phyloP scores from a whole-genome alignment of 140 eudicot species.

The Senecio squalidus region DNA sequence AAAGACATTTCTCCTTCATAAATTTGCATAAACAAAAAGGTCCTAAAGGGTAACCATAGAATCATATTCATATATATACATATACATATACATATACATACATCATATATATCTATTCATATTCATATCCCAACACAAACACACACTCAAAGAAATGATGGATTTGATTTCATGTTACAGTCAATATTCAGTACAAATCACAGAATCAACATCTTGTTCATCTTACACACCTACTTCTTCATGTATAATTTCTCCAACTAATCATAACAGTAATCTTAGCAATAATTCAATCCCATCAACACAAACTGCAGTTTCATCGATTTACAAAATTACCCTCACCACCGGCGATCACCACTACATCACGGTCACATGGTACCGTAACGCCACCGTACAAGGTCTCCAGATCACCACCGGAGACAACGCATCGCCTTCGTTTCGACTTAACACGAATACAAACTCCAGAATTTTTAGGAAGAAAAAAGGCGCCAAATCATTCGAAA shows the following conservation, averaged over 20 bases:
- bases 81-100: not conserved
- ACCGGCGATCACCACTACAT: slow-evolving; percentile 34
- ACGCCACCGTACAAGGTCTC: slow-evolving; percentile 52
- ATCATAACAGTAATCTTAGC: no score
- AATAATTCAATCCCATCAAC: slow-evolving; percentile 44
- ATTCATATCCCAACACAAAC: no score
- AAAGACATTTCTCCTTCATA: slow-evolving; percentile 20
- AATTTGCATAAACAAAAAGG: slow-evolving; percentile 13
- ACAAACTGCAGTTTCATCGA: slow-evolving; percentile 54
- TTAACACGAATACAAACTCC: slow-evolving; percentile 52
- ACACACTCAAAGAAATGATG: slow-evolving; percentile 41
- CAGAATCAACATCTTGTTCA: slow-evolving; percentile 68
- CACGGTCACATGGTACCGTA: slow-evolving; percentile 78
- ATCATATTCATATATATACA: slow-evolving; percentile 23
- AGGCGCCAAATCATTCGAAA: slow-evolving; percentile 51
- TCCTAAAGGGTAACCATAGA: slow-evolving; percentile 18
- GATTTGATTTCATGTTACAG: slow-evolving; percentile 78
- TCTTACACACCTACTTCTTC: slow-evolving; percentile 28
- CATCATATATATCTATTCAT: no score
- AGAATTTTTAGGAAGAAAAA: slow-evolving; percentile 63
- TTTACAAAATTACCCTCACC: slow-evolving; percentile 52
- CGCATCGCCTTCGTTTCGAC: slow-evolving; percentile 37
- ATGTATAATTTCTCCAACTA: slow-evolving; percentile 37
- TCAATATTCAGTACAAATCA: slow-evolving; percentile 65
- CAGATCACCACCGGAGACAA: slow-evolving; percentile 51